Evolutionary conservation across 495 filamentous ascomycete species (phyloP).

Genomic region (Coniosporium apollinis): DNA sequence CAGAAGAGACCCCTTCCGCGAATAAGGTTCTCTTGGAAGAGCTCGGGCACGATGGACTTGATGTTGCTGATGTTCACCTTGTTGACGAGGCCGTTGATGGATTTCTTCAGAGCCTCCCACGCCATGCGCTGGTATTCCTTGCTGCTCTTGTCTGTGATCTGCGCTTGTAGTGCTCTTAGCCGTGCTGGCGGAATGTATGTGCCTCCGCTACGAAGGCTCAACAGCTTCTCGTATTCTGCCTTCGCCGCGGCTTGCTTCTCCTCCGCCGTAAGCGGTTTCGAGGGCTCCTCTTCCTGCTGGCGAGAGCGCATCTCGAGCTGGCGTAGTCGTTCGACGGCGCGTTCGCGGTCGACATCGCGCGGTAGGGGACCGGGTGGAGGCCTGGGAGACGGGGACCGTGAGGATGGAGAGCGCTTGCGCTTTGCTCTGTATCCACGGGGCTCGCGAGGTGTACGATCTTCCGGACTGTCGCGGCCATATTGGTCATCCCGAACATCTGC

Average conservation of each 20-base stretch:
- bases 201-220: constrained; percentile 82
- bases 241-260: constrained; percentile 72
- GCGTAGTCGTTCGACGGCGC: constrained; percentile 42
- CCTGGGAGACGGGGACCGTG: constrained; percentile 9
- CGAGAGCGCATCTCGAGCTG: constrained; percentile 47
- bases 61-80: constrained; percentile 97
- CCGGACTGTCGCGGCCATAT: constrained; percentile 7
- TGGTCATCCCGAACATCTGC: no score
- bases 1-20: constrained; percentile 86
- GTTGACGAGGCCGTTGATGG: constrained; percentile 95
- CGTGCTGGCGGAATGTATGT: constrained; percentile 90
- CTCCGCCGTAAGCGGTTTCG: constrained; percentile 56
- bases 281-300: constrained; percentile 31
- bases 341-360: constrained; percentile 33
- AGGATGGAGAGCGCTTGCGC: constrained; percentile 41
- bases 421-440: no score
- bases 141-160: constrained; percentile 88
- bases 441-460: no score
- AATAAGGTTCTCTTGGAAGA: constrained; percentile 87
- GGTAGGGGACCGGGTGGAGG: constrained; percentile 23
- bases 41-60: constrained; percentile 87
- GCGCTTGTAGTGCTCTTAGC: constrained; percentile 79
- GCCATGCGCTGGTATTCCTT: constrained; percentile 99
- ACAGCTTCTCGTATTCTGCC: constrained; percentile 77
- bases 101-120: constrained; percentile 98